These are phyloP conservation scores for Nematodospora valgi DNA, from an alignment of 805 yeast genomes.

Conservation along the genomic window DNA sequence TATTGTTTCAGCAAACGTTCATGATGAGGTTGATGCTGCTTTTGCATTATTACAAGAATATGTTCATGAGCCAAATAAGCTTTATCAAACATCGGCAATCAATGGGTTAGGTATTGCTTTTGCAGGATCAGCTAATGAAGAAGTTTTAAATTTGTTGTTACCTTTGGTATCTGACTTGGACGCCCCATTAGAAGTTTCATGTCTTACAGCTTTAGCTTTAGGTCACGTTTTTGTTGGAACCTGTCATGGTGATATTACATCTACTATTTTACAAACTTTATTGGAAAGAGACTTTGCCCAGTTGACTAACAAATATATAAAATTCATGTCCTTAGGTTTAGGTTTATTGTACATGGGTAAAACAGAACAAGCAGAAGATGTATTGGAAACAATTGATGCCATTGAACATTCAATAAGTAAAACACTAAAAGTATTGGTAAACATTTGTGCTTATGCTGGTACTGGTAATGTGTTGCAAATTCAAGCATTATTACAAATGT, in stretches of 20 bases:
- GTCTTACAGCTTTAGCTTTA: conserved; percentile 84
- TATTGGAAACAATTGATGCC: conserved; percentile 88
- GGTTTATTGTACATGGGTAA: conserved; percentile 92
- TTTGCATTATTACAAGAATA: conserved; percentile 82
- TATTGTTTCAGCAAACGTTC: conserved; percentile 85
- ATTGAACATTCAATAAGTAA: conserved; percentile 92
- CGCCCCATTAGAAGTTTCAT: conserved; percentile 70
- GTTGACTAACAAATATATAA: conserved; percentile 79
- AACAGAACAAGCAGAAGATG: conserved; percentile 91
- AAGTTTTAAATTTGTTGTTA: conserved; percentile 67
- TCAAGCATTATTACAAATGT: conserved; percentile 84
- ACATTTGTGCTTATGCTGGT: conserved; percentile 93
- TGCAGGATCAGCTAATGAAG: conserved; percentile 90
- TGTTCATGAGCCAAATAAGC: conserved; percentile 58
- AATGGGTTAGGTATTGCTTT: conserved; percentile 91
- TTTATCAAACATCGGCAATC: conserved; percentile 76
- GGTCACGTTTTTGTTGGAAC: conserved; percentile 96
- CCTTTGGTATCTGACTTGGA: conserved; percentile 81
- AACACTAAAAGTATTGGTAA: conserved; percentile 84
- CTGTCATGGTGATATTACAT: conserved; percentile 89
- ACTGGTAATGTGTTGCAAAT: conserved; percentile 96
- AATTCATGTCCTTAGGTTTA: conserved; percentile 86
- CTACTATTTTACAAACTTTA: conserved; percentile 86
- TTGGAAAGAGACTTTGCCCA: conserved; percentile 80
- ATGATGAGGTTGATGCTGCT: conserved; percentile 94